Percentiles rank a stretch among this genome's conserved stretches.
Conservation (phyloP, 148 eudicot genomes). For the Rhododendron griersonianum region DNA sequence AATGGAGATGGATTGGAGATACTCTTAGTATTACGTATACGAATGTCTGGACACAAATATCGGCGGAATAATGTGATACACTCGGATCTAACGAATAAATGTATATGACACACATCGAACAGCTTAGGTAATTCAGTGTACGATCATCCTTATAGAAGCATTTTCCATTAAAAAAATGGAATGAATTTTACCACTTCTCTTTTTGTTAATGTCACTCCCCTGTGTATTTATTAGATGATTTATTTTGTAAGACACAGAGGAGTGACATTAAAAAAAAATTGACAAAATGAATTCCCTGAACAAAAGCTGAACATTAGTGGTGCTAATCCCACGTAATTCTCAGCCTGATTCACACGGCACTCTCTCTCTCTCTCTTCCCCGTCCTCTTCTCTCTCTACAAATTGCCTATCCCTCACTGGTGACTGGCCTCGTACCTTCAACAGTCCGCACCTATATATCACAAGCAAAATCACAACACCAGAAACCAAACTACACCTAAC, state of each 20-base stretch:
- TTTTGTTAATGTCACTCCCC: too few species aligned
- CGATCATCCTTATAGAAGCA: too few species aligned
- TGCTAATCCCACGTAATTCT: not conserved
- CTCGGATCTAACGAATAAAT: not conserved
- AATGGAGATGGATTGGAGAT: too few species aligned
- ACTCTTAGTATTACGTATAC: too few species aligned
- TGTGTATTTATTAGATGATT: too few species aligned
- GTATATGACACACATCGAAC: not conserved
- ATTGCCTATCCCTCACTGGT: not conserved
- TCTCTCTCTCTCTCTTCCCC: not conserved
- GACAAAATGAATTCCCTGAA: too few species aligned
- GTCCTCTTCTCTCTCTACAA: not conserved
- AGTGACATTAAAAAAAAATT: too few species aligned
- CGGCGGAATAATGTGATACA: too few species aligned
- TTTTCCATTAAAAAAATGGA: not conserved
- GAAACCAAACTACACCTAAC: not conserved
- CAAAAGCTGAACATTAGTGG: not conserved
- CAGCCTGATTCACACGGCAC: not conserved
- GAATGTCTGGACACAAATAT: too few species aligned
- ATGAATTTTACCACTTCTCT: rapidly evolving
- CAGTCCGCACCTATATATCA: not conserved
- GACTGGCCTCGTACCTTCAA: not conserved
- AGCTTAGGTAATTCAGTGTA: not conserved
- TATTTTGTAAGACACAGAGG: too few species aligned
- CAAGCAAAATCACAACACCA: slow-evolving; percentile 16